Percentiles rank a stretch among this genome's conserved stretches.
Conservation (phyloP, 805 yeast genomes). For the Metschnikowia shivogae region DNA sequence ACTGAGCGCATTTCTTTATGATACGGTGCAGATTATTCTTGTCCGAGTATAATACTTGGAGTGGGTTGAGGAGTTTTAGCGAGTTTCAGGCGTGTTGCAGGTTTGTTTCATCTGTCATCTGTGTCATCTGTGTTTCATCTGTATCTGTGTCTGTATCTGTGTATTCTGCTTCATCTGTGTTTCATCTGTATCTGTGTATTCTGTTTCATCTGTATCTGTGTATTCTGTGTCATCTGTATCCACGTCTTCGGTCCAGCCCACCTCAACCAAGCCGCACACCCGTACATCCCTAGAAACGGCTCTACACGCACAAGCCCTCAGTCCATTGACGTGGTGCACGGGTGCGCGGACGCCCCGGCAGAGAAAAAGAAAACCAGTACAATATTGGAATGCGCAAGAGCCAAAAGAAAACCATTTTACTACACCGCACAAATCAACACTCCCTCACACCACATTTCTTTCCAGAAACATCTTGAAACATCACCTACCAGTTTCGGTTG, state of each 20-base stretch:
- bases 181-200: not conserved
- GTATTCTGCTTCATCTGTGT: not conserved
- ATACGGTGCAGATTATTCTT: too few relatives aligned
- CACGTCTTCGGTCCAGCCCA: not conserved
- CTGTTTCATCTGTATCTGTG: not conserved
- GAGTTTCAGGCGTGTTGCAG: too few relatives aligned
- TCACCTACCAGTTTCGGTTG: not conserved
- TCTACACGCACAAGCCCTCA: not conserved
- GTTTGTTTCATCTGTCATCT: too few relatives aligned
- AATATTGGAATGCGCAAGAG: slow-evolving; percentile 3
- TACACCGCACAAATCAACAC: slow-evolving; percentile 6
- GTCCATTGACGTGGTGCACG: not conserved
- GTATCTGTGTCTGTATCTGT: not conserved
- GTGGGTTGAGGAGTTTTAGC: too few relatives aligned
- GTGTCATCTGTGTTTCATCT: not conserved
- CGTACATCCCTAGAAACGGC: not conserved
- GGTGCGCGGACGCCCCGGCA: slow-evolving; percentile 1
- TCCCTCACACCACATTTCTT: slow-evolving; percentile 2
- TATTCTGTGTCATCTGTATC: not conserved
- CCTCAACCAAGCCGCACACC: not conserved
- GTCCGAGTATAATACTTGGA: too few relatives aligned
- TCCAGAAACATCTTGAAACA: not conserved
- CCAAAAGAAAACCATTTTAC: slow-evolving; percentile 3
- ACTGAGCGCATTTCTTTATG: too few relatives aligned
- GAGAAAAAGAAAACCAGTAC: slow-evolving; percentile 3